Conservation (phyloP, 257 asterid genomes). For the Nicotiana noctiflora region DNA sequence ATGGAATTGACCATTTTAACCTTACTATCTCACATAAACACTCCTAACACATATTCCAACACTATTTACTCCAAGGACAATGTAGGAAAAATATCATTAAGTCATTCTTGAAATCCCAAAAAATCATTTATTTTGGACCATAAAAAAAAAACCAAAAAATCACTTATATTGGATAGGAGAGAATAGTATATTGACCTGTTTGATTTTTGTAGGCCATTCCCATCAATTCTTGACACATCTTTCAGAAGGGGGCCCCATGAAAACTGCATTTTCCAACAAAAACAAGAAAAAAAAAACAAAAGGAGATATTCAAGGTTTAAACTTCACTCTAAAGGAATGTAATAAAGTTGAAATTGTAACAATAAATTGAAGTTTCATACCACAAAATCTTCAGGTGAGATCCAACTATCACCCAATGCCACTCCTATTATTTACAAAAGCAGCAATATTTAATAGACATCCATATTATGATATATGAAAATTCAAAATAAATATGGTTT, state of each 20-base stretch:
- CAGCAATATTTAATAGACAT: background rate
- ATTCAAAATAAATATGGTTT: background rate
- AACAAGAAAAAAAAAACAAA: background rate
- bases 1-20: too few relatives aligned
- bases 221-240: slow-evolving; percentile 79
- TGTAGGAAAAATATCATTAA: too few relatives aligned
- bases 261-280: slow-evolving; percentile 41
- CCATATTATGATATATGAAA: background rate
- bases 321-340: background rate
- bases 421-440: slow-evolving; percentile 38
- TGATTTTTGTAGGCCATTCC: slow-evolving; percentile 50
- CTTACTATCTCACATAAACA: too few relatives aligned
- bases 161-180: too few relatives aligned
- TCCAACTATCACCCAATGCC: slow-evolving; percentile 90
- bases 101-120: too few relatives aligned
- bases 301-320: background rate
- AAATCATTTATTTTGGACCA: too few relatives aligned
- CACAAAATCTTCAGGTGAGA: slow-evolving; percentile 94
- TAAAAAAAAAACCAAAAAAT: too few relatives aligned
- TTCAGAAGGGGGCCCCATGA: slow-evolving; percentile 96
- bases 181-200: slow-evolving; percentile 51
- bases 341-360: background rate
- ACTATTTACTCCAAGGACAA: too few relatives aligned
- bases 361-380: slow-evolving; percentile 27
- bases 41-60: too few relatives aligned